phyloP scores from a whole-genome alignment of 352 stramenopile species.

The Phytophthora pluvialis region DNA sequence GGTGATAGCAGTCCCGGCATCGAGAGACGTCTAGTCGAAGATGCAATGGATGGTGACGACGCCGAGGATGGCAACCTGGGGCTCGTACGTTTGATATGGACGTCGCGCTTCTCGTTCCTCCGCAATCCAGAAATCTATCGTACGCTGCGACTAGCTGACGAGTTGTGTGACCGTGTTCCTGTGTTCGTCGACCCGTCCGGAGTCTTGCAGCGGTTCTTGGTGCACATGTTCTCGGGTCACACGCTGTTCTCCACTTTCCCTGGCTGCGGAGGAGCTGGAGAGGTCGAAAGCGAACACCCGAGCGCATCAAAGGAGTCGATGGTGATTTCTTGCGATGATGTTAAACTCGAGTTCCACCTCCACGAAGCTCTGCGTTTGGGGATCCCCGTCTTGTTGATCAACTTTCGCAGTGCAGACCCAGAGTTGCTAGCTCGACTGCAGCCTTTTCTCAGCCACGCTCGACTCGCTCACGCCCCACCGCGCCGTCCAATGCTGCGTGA shows the following conservation, averaged over 20 bases:
- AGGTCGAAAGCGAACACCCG: conserved; percentile 28
- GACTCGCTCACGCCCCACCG: conserved; percentile 19
- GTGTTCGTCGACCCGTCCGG: conserved; percentile 52
- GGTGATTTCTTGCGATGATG: conserved; percentile 45
- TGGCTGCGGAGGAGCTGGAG: conserved; percentile 12
- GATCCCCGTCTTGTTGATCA: conserved; percentile 45
- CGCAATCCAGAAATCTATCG: conserved; percentile 6
- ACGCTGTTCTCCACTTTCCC: conserved; percentile 37
- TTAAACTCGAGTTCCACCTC: conserved; percentile 28
- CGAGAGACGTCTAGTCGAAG: neutral
- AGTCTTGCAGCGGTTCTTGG: conserved; percentile 52
- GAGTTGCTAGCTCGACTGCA: conserved; percentile 16
- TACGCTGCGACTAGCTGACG: conserved; percentile 34
- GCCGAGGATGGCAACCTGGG: neutral
- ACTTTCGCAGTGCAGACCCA: conserved; percentile 36
- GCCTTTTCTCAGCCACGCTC: conserved; percentile 24
- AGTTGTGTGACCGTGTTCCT: conserved; percentile 44
- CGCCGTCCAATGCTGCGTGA: conserved; percentile 31
- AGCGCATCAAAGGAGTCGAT: conserved; percentile 27
- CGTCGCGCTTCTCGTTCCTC: conserved; percentile 48
- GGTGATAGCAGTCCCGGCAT: neutral
- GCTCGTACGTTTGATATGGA: conserved; percentile 41
- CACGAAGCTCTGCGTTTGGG: conserved; percentile 36
- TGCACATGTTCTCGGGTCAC: conserved; percentile 55
- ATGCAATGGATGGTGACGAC: neutral